Base-by-base conservation (phyloP, 176 grass and related monocot genomes). In the Oryza punctata region DNA sequence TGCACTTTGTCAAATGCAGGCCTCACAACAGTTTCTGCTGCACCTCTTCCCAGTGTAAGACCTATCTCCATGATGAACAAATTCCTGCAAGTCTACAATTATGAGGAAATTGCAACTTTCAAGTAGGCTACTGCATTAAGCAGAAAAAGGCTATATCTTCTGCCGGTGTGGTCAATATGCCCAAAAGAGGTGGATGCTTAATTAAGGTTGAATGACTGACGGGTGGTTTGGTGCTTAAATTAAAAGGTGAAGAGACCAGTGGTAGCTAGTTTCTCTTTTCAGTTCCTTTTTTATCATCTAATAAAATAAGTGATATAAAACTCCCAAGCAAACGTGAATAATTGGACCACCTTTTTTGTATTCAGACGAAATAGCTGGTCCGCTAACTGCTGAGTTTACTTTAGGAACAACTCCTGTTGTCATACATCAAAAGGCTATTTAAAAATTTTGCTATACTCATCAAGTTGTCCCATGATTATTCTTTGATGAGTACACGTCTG, bases 1-100 rank as follows among this genome's bases (percentile, higher is more conserved):
- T 69, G 67, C 67, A 69, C 32, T 69, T 38, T 69, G 67, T 69
- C 67, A 69, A 69, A 69, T 69, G 67, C 67, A 69, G 67, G 67
- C 19, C 11, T 69, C 67, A 69, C 67, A 69, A 69, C 18, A 37
- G 67, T 69, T 40, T 19, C 32, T 69, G 67, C 67, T 69, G 67
- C 67, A 40, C 67, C 67, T 67, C 65, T 67, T 35, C 65, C 65
- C 28, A 67, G 21, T 12, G 33, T 69, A 69, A 67, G 29, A 19
- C 65, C 16, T 69, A 69, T 69, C 32, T 69, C 67, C 67, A 69
- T 38, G 67, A 18, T 11, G 67, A 12, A 38, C 14, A 37, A 38
- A 69, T 37, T 21, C 66, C n/a, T 32, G 32, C 7, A 35, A 37
- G 19, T 21, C 18, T 69, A 33, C 67, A 69, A 4, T 35, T 21